These are phyloP conservation scores for Lachancea fermentati DNA, from an alignment of 805 yeast species.

Conservation along the genomic window DNA sequence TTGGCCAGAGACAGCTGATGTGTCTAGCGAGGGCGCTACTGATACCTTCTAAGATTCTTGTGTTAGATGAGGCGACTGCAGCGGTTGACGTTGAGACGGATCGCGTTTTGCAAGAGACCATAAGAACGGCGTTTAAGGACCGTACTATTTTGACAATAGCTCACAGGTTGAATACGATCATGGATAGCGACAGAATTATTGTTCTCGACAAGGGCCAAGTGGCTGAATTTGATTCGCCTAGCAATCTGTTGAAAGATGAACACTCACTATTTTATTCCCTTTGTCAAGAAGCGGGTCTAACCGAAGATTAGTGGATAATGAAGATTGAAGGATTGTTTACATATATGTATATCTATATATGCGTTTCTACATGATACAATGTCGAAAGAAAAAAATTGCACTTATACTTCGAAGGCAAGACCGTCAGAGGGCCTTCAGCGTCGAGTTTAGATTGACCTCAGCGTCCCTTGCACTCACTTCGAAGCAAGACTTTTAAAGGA, in stretches of 20 bases:
- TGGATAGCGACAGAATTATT: conserved; percentile 73
- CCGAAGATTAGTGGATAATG: conserved; percentile 3
- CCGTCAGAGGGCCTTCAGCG: too few relatives aligned
- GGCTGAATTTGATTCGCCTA: conserved; percentile 72
- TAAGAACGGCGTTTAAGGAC: conserved; percentile 65
- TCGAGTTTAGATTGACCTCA: too few relatives aligned
- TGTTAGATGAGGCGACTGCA: conserved; percentile 84
- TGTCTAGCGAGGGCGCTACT: conserved; percentile 76
- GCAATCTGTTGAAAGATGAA: conserved; percentile 54
- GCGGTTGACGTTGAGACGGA: conserved; percentile 87
- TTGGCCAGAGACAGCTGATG: conserved; percentile 76
- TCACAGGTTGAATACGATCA: conserved; percentile 74
- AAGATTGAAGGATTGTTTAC: background rate
- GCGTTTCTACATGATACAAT: background rate
- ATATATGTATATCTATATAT: too few relatives aligned
- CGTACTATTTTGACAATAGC: conserved; percentile 82
- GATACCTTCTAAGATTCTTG: conserved; percentile 56
- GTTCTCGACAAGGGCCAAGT: conserved; percentile 72
- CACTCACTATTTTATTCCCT: conserved; percentile 72
- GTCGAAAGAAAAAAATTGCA: too few relatives aligned
- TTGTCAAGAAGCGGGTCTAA: conserved; percentile 75
- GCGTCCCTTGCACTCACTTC: too few relatives aligned
- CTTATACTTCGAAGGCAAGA: too few relatives aligned
- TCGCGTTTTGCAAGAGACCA: conserved; percentile 68
- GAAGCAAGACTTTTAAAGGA: too few relatives aligned